These are phyloP conservation scores for Choiromyces venosus DNA, from an alignment of 495 filamentous ascomycete genomes.

Conservation along the genomic window DNA sequence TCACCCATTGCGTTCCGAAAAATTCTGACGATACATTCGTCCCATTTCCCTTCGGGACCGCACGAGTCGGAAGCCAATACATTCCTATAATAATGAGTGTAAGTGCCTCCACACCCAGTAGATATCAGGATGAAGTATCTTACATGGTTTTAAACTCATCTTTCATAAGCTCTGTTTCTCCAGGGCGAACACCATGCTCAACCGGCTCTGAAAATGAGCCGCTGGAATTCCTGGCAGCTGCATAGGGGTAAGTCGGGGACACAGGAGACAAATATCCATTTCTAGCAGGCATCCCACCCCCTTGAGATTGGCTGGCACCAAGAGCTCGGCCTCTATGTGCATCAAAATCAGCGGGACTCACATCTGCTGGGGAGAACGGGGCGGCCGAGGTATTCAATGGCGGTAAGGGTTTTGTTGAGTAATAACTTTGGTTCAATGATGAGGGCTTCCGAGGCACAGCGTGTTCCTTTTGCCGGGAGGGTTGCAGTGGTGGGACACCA, in stretches of 20 bases:
- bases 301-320: neutral
- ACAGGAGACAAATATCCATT: neutral
- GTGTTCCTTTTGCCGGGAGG: neutral
- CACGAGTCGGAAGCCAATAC: conserved; percentile 29
- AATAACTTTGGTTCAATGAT: neutral
- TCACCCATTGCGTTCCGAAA: conserved; percentile 26
- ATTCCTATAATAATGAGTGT: conserved; percentile 3
- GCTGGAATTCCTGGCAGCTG: neutral
- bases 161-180: conserved; percentile 36
- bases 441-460: neutral
- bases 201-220: conserved; percentile 4
- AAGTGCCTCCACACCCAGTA: neutral
- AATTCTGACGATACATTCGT: conserved; percentile 32
- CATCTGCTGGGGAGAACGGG: neutral
- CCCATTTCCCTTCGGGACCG: conserved; percentile 17
- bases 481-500: neutral
- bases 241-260: neutral
- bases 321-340: neutral
- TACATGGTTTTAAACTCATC: conserved; percentile 26
- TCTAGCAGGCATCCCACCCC: neutral
- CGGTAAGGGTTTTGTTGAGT: neutral
- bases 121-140: neutral
- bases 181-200: conserved; percentile 26
- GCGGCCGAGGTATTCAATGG: neutral
- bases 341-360: neutral